A percentile compares a stretch with the other conserved stretches of the same genome.
These are phyloP conservation scores for Aspergillus brunneoviolaceus DNA, from an alignment of 2,329 filamentous ascomycete genomes.

Conservation along the genomic window DNA sequence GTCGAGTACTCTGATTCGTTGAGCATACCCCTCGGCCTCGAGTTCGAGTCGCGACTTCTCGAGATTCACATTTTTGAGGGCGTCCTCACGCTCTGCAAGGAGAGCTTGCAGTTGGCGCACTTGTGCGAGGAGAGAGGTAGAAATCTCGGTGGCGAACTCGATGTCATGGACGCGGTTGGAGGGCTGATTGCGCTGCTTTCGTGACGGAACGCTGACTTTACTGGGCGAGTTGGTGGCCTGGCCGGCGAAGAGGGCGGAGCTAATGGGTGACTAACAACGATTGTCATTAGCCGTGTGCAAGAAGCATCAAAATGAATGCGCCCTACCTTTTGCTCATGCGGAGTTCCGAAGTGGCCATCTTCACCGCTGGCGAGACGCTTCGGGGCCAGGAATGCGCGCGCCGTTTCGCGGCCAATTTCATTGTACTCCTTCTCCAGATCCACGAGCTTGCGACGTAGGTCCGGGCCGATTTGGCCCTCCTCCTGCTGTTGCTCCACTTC, in stretches of 20 bases:
- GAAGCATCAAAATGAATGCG: not conserved
- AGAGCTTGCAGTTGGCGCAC: constrained; percentile 85
- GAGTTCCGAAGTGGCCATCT: constrained; percentile 45
- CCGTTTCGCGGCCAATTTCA: constrained; percentile 85
- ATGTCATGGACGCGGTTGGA: constrained; percentile 89
- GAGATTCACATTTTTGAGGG: constrained; percentile 69
- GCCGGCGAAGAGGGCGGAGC: constrained; percentile 76
- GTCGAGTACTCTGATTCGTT: constrained; percentile 77
- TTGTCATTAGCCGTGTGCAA: constrained; percentile 1
- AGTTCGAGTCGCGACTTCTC: constrained; percentile 80
- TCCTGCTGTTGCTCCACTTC: constrained; percentile 78
- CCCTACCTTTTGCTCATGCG: constrained; percentile 49
- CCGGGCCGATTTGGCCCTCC: constrained; percentile 76
- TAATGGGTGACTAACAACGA: constrained; percentile 61
- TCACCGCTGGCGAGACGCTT: constrained; percentile 75
- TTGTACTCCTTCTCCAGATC: constrained; percentile 95
- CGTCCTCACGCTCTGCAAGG: constrained; percentile 82
- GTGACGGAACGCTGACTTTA: constrained; percentile 81
- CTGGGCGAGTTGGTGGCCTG: constrained; percentile 83
- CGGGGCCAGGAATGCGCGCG: constrained; percentile 81
- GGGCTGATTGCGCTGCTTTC: constrained; percentile 87
- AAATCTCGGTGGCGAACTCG: constrained; percentile 97
- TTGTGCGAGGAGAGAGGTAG: constrained; percentile 89
- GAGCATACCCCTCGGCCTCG: constrained; percentile 74
- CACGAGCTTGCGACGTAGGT: constrained; percentile 76